Evolutionary conservation across 495 filamentous ascomycete species (phyloP).

Genomic region (Cetradonia linearis): DNA sequence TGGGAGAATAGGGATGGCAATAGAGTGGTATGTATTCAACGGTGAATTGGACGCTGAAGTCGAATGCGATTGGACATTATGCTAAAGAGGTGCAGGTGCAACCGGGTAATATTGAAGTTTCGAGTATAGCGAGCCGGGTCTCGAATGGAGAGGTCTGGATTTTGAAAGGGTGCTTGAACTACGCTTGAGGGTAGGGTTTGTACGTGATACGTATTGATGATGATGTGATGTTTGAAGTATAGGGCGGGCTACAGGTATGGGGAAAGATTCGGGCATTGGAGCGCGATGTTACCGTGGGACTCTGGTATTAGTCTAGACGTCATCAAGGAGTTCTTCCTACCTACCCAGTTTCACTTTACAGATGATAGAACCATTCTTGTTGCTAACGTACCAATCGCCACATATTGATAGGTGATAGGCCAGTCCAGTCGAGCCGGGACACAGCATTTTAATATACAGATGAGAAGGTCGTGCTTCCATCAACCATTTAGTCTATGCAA

Average conservation of each 20-base stretch:
- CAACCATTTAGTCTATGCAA: not conserved
- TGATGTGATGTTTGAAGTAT: not conserved
- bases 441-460: not conserved
- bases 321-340: not conserved
- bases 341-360: not conserved
- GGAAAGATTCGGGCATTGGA: not conserved
- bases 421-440: not conserved
- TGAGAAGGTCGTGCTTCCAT: not conserved
- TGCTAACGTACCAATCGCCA: not conserved
- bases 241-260: too few relatives aligned
- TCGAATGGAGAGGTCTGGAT: slow-evolving; percentile 83
- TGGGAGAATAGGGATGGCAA: slow-evolving; percentile 71
- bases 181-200: slow-evolving; percentile 24
- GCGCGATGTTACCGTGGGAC: not conserved
- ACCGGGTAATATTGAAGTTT: slow-evolving; percentile 67
- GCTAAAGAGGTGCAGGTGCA: slow-evolving; percentile 49
- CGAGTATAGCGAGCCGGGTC: slow-evolving; percentile 57
- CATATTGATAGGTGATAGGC: not conserved
- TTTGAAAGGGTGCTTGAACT: slow-evolving; percentile 57
- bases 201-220: not conserved
- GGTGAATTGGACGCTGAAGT: not conserved
- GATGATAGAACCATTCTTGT: not conserved
- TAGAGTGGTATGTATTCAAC: slow-evolving; percentile 46
- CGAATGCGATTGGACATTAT: not conserved
- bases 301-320: not conserved